These are phyloP conservation scores for Ampelocalamus luodianensis DNA, from an alignment of 176 grass and related monocot species.

Conservation along the genomic window DNA sequence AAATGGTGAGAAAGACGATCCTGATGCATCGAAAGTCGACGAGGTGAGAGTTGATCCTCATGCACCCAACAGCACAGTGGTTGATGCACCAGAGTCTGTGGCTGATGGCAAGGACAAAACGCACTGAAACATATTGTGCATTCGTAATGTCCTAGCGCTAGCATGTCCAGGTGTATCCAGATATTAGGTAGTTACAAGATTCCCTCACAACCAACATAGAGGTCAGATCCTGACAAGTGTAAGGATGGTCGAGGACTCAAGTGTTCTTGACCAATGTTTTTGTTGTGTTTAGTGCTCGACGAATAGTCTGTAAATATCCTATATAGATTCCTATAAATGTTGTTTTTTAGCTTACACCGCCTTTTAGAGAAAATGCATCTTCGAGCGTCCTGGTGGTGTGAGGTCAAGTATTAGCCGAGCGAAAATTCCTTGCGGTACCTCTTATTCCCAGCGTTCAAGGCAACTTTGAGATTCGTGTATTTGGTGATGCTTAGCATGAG, in stretches of 20 bases:
- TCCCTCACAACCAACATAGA: neutral
- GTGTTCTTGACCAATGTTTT: neutral
- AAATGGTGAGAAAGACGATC: conserved; percentile 41
- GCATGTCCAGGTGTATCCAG: neutral
- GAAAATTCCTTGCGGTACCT: no score
- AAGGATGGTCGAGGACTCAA: neutral
- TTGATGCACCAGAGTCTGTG: neutral
- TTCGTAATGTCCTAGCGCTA: neutral
- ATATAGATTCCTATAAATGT: neutral
- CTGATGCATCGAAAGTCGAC: neutral
- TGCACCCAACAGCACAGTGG: conserved; percentile 1
- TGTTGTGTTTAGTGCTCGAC: neutral
- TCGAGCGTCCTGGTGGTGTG: neutral
- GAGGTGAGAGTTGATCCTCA: conserved; percentile 12
- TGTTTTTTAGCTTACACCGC: neutral
- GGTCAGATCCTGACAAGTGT: neutral
- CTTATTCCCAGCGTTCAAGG: no score
- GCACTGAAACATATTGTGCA: neutral
- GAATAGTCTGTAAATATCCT: neutral
- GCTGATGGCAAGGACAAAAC: conserved; percentile 13
- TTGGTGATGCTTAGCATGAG: no score
- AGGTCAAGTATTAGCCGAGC: neutral
- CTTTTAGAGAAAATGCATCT: neutral
- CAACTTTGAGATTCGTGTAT: no score
- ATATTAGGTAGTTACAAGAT: neutral